phyloP scores from a whole-genome alignment of 2,329 filamentous ascomycete genomes.

The Xylariales sp. region DNA sequence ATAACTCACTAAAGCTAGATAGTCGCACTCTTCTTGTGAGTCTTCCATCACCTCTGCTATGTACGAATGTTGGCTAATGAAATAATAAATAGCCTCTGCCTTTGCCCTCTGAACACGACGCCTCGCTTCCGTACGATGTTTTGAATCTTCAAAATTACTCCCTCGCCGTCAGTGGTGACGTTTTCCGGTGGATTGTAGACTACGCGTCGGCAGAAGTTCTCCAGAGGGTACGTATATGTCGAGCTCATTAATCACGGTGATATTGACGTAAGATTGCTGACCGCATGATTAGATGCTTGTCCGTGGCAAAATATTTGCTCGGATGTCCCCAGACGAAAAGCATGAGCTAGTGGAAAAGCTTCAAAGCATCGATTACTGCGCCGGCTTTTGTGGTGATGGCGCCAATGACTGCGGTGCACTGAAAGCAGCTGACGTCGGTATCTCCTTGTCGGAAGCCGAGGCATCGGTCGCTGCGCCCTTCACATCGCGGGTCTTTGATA shows the following conservation, averaged over 20 bases:
- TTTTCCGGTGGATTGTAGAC: constrained; percentile 95
- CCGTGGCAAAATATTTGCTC: constrained; percentile 86
- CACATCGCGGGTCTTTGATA: constrained; percentile 92
- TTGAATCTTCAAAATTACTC: constrained; percentile 81
- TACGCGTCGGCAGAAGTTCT: constrained; percentile 79
- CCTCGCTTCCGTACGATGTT: constrained; percentile 81
- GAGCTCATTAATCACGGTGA: no score
- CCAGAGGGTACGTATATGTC: no score
- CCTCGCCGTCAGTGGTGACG: constrained; percentile 84
- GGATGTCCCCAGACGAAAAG: constrained; percentile 99
- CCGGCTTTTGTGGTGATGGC: constrained; percentile 94
- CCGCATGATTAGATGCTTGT: no score
- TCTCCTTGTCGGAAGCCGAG: constrained; percentile 94
- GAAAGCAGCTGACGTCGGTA: constrained; percentile 95
- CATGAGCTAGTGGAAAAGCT: constrained; percentile 96
- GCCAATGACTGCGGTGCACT: constrained; percentile 96
- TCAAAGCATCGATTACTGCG: constrained; percentile 92
- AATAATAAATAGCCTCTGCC: no score
- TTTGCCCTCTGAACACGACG: constrained; percentile 66
- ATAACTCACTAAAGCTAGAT: constrained; percentile 72
- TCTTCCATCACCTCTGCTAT: no score
- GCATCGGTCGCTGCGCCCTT: constrained; percentile 98
- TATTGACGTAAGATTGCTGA: no score
- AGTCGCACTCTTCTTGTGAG: constrained; percentile 71
- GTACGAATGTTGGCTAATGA: no score